Percentiles rank a stretch among this genome's conserved stretches.
These are phyloP conservation scores for Erythrophleum ivorense DNA, from an alignment of 331 rosid species.

Conservation along the genomic window DNA sequence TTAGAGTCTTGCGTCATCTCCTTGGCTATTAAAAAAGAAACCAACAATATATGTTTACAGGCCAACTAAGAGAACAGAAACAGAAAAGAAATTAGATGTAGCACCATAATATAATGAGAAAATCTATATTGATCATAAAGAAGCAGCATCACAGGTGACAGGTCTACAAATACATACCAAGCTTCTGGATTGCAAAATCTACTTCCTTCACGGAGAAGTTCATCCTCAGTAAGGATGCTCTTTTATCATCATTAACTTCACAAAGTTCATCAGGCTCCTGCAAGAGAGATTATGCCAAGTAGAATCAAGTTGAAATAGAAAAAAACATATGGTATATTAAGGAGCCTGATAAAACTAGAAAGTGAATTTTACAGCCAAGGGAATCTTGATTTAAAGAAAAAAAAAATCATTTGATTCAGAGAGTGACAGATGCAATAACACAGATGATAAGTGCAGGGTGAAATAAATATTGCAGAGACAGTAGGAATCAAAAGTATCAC, in stretches of 20 bases:
- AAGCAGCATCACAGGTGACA: slow-evolving; percentile 10
- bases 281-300: slow-evolving; percentile 42
- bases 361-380: slow-evolving; percentile 3
- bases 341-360: slow-evolving; percentile 33
- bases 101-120: slow-evolving; percentile 2
- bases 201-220: slow-evolving; percentile 77
- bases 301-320: slow-evolving; percentile 30
- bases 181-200: slow-evolving; percentile 72
- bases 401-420: not conserved
- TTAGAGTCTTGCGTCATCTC: slow-evolving; percentile 8
- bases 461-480: slow-evolving; percentile 21
- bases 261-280: slow-evolving; percentile 72
- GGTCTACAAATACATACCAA: slow-evolving; percentile 60
- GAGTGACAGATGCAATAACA: slow-evolving; percentile 19
- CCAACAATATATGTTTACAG: slow-evolving; percentile 17
- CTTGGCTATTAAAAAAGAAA: slow-evolving; percentile 4
- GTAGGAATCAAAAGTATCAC: slow-evolving; percentile 16
- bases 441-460: not conserved
- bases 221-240: slow-evolving; percentile 77
- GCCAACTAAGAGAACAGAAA: slow-evolving; percentile 25
- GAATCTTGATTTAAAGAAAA: not conserved
- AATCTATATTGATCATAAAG: slow-evolving; percentile 13
- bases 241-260: slow-evolving; percentile 54
- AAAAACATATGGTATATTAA: slow-evolving; percentile 29
- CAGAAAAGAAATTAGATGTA: not conserved